Percentiles rank a stretch among this genome's conserved stretches.
These are phyloP conservation scores for Pittosporum tobira DNA, from an alignment of 129 eudicot genomes.

Conservation along the genomic window DNA sequence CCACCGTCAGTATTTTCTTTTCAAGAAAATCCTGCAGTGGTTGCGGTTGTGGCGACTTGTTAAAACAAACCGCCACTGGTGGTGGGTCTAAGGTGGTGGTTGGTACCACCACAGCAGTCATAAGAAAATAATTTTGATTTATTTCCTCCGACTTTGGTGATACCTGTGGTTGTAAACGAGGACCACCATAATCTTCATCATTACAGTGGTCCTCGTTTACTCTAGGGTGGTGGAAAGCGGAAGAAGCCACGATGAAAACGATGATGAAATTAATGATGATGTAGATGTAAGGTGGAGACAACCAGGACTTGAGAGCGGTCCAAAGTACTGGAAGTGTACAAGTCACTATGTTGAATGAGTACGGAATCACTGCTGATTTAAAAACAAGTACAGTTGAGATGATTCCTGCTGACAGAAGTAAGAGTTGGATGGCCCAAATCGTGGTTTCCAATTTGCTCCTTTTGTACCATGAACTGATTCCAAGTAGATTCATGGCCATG, in stretches of 20 bases:
- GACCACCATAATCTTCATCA: slow-evolving; percentile 4
- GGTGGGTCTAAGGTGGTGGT: neutral
- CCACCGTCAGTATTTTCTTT: neutral
- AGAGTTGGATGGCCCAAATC: slow-evolving; percentile 20
- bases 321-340: slow-evolving; percentile 16
- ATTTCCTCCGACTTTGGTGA: neutral
- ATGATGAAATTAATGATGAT: slow-evolving; percentile 53
- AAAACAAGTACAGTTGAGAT: slow-evolving; percentile 17
- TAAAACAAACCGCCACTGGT: neutral
- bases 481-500: slow-evolving; percentile 11
- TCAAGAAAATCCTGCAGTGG: neutral
- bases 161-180: neutral
- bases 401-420: slow-evolving; percentile 24
- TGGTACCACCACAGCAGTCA: neutral
- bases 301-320: slow-evolving; percentile 27
- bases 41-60: neutral
- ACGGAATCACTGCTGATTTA: slow-evolving; percentile 19
- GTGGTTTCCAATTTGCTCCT: slow-evolving; percentile 6
- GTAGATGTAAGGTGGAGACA: slow-evolving; percentile 51
- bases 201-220: slow-evolving; percentile 6
- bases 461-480: neutral
- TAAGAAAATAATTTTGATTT: neutral
- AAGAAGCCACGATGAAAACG: slow-evolving; percentile 32
- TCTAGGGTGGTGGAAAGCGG: slow-evolving; percentile 21
- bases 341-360: slow-evolving; percentile 13